phyloP scores from a whole-genome alignment of 208 protist genomes.

The Polymyxa betae region DNA sequence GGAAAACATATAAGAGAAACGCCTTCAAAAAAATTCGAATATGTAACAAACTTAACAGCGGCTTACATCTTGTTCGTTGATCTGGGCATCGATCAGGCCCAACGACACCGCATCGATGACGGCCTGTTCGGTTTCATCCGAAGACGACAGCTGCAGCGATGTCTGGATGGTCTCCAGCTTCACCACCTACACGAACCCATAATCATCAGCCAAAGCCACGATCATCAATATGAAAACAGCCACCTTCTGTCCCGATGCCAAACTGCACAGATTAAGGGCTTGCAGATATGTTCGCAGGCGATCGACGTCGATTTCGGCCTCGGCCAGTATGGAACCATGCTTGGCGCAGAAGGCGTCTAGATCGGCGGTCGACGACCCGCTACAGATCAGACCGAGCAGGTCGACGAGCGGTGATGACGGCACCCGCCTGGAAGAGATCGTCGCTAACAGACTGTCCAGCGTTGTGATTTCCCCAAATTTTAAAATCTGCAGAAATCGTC shows the following conservation, averaged over 20 bases:
- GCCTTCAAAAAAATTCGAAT: no score
- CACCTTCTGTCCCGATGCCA: background rate
- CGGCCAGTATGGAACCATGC: background rate
- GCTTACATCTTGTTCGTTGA: background rate
- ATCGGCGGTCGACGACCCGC: background rate
- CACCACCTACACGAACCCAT: background rate
- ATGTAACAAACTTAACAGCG: no score
- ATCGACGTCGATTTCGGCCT: background rate
- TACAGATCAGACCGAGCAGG: background rate
- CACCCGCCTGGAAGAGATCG: background rate
- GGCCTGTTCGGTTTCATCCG: background rate
- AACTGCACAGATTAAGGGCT: background rate
- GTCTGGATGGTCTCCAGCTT: background rate
- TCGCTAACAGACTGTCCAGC: background rate
- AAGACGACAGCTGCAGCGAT: background rate
- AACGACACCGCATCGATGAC: background rate
- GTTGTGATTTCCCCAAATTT: background rate
- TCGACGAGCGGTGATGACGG: background rate
- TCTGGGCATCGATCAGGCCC: background rate
- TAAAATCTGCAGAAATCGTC: no score
- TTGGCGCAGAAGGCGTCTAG: background rate
- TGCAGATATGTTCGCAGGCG: background rate
- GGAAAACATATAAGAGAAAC: no score
- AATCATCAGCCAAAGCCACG: background rate
- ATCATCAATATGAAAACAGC: background rate